Percentiles rank a stretch among this genome's conserved stretches.
These are phyloP conservation scores for Chenopodium berlandieri DNA, from an alignment of 148 eudicot genomes.

Conservation along the genomic window DNA sequence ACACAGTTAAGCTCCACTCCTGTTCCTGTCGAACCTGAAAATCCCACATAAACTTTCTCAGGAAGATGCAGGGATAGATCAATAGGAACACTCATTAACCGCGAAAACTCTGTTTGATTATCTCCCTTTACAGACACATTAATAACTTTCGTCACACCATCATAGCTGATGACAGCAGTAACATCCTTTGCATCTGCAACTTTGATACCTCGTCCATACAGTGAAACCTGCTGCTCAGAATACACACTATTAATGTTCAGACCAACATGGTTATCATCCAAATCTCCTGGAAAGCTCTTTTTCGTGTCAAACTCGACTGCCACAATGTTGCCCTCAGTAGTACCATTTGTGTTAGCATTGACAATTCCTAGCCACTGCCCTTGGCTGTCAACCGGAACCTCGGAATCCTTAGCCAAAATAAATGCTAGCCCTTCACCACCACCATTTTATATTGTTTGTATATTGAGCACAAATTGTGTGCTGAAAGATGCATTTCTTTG, in stretches of 20 bases:
- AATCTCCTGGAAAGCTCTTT: conserved; percentile 34
- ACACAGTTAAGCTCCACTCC: conserved; percentile 33
- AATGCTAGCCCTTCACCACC: conserved; percentile 36
- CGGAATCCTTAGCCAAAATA: conserved; percentile 15
- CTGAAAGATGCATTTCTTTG: conserved; percentile 22
- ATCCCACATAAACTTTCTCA: conserved; percentile 31
- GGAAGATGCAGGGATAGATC: conserved; percentile 29
- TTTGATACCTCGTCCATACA: conserved; percentile 8
- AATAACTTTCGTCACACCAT: conserved; percentile 22
- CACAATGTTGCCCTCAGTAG: conserved; percentile 19
- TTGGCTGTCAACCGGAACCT: conserved; percentile 17
- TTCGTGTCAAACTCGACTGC: conserved; percentile 43
- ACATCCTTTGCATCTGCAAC: conserved; percentile 19
- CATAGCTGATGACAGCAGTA: conserved; percentile 24
- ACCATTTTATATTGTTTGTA: background rate
- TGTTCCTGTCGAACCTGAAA: conserved; percentile 37
- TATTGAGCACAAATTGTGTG: conserved; percentile 32
- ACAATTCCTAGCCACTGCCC: conserved; percentile 36
- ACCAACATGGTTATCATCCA: conserved; percentile 42
- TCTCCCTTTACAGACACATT: conserved; percentile 22
- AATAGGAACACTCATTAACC: conserved; percentile 23
- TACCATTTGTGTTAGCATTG: conserved; percentile 25
- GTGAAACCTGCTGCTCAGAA: conserved; percentile 9
- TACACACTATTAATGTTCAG: conserved; percentile 28
- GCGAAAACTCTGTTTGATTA: conserved; percentile 6